Conservation (phyloP, 1,284 basidiomycete genomes). For the Baeospora myosura region DNA sequence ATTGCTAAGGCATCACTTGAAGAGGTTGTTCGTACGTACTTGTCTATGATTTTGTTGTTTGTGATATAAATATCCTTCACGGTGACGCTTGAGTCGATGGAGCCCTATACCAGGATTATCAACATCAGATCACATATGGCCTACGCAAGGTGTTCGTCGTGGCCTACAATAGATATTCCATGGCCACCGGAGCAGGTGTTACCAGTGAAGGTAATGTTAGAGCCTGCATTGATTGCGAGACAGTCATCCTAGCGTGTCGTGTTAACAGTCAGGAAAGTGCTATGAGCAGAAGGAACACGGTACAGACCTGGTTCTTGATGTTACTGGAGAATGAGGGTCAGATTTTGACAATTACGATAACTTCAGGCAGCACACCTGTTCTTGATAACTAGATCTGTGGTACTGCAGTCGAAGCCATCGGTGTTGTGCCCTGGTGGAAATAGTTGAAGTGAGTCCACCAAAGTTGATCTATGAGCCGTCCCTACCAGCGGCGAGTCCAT, state of each 20-base stretch:
- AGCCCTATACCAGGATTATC: conserved; percentile 24
- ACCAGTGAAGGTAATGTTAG: conserved; percentile 37
- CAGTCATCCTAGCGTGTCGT: conserved; percentile 39
- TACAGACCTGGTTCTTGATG: conserved; percentile 10
- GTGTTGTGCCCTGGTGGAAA: conserved; percentile 50
- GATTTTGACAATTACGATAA: background rate
- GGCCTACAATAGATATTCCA: conserved; percentile 35
- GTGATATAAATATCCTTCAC: conserved; percentile 31
- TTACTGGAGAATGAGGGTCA: conserved; percentile 11
- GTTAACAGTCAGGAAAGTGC: no score
- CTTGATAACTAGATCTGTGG: conserved; percentile 36
- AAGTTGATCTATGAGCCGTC: conserved; percentile 12
- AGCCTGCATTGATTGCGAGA: conserved; percentile 43
- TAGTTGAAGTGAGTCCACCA: conserved; percentile 6
- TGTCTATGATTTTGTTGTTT: conserved; percentile 24
- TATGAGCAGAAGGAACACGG: no score
- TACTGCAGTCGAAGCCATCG: conserved; percentile 48
- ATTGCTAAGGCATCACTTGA: background rate
- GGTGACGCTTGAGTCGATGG: conserved; percentile 28
- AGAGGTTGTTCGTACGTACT: conserved; percentile 11
- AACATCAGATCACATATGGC: background rate
- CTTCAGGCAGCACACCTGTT: conserved; percentile 26
- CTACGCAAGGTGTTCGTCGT: background rate
- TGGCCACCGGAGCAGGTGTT: conserved; percentile 45
- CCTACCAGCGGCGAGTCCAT: conserved; percentile 29